phyloP scores from a whole-genome alignment of 169 alveolate species.

The Plasmodium coatneyi region DNA sequence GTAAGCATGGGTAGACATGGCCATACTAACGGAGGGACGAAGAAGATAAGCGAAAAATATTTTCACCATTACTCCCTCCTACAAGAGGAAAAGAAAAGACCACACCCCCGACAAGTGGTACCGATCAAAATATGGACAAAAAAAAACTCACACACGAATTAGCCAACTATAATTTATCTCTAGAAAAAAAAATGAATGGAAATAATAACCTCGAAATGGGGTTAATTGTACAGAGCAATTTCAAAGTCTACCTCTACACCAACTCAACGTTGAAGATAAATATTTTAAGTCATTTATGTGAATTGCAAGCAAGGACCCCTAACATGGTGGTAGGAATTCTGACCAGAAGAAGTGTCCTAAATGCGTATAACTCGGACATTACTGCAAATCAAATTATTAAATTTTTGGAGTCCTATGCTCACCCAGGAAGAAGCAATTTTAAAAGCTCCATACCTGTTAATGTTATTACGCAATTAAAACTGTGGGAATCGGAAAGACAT shows the following conservation, averaged over 20 bases:
- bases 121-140: not conserved
- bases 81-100: not conserved
- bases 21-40: not conserved
- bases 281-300: slow-evolving; percentile 89
- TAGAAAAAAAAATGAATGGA: slow-evolving; percentile 57
- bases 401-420: slow-evolving; percentile 87
- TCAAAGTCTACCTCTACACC: slow-evolving; percentile 91
- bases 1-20: not conserved
- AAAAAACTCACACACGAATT: not conserved
- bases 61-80: slow-evolving; percentile 29
- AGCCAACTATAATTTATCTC: slow-evolving; percentile 18
- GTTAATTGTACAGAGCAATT: slow-evolving; percentile 90
- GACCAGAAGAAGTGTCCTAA: slow-evolving; percentile 87
- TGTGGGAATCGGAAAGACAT: slow-evolving; percentile 92
- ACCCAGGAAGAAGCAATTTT: slow-evolving; percentile 77
- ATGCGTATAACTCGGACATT: slow-evolving; percentile 90
- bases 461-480: slow-evolving; percentile 88
- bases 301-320: slow-evolving; percentile 90
- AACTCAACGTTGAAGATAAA: slow-evolving; percentile 89
- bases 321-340: slow-evolving; percentile 90
- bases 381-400: slow-evolving; percentile 90
- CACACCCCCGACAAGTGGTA: not conserved
- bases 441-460: slow-evolving; percentile 85
- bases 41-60: slow-evolving; percentile 34
- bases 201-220: slow-evolving; percentile 82